Evolutionary conservation across 2,329 filamentous ascomycete genomes (phyloP).

Genomic region (Fusarium caatingaense): DNA sequence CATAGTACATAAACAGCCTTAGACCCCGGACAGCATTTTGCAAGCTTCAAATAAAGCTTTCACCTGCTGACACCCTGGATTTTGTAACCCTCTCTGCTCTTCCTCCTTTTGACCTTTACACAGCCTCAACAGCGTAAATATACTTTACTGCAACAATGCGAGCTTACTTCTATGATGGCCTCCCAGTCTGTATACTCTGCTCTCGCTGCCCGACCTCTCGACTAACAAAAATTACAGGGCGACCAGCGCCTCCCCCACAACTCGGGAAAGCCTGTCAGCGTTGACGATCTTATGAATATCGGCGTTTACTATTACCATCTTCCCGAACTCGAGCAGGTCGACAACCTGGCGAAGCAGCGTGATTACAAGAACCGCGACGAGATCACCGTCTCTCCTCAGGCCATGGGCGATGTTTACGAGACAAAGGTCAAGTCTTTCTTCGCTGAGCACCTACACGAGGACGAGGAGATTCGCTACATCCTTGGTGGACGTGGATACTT

Average conservation of each 20-base stretch:
- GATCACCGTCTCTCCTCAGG: slow-evolving; percentile 86
- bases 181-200: slow-evolving; percentile 57
- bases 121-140: not conserved
- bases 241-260: slow-evolving; percentile 94
- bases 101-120: not conserved
- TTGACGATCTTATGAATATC: slow-evolving; percentile 74
- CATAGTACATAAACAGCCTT: slow-evolving; percentile 30
- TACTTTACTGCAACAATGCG: slow-evolving; percentile 57
- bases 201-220: not conserved
- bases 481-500: slow-evolving; percentile 90
- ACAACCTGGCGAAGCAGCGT: slow-evolving; percentile 78
- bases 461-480: slow-evolving; percentile 98
- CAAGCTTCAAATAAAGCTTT: slow-evolving; percentile 23
- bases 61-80: slow-evolving; percentile 14
- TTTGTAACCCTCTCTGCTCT: not conserved
- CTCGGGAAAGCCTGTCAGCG: slow-evolving; percentile 76
- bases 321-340: slow-evolving; percentile 72
- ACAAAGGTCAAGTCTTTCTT: slow-evolving; percentile 95
- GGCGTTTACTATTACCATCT: slow-evolving; percentile 85
- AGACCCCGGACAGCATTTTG: slow-evolving; percentile 9
- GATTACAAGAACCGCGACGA: slow-evolving; percentile 96
- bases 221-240: slow-evolving; percentile 66
- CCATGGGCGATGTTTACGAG: slow-evolving; percentile 90
- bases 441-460: slow-evolving; percentile 94
- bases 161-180: slow-evolving; percentile 69